A percentile compares a stretch with the other conserved stretches of the same genome.
phyloP scores from a whole-genome alignment of 2,329 filamentous ascomycete species.

The Talaromyces sp. region DNA sequence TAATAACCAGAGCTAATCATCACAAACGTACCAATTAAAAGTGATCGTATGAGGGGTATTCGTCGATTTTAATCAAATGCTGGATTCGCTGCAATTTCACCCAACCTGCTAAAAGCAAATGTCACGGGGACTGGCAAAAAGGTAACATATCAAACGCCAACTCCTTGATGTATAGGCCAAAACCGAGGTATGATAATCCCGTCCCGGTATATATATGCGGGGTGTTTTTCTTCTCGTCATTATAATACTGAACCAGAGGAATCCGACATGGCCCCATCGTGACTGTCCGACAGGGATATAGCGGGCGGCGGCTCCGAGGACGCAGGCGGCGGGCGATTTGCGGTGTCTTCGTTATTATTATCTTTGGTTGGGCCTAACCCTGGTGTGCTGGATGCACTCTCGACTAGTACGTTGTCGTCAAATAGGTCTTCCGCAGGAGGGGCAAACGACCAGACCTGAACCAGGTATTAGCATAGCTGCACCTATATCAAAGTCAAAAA shows the following conservation, averaged over 20 bases:
- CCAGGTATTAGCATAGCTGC: conserved; percentile 11
- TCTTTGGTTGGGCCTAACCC: conserved; percentile 19
- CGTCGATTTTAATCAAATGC: neutral
- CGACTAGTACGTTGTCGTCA: conserved; percentile 21
- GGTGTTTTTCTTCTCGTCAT: neutral
- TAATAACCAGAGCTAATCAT: neutral
- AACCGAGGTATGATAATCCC: neutral
- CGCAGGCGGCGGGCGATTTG: conserved; percentile 14
- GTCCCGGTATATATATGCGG: neutral
- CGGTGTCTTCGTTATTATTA: conserved; percentile 4
- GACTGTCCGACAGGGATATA: conserved; percentile 20
- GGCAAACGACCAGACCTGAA: conserved; percentile 89
- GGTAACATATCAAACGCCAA: neutral
- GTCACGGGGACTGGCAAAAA: neutral
- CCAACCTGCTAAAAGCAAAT: neutral
- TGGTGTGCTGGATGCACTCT: conserved; percentile 29
- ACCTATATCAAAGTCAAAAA: conserved; percentile 1
- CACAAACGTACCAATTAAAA: neutral
- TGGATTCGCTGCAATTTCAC: neutral
- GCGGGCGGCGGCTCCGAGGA: conserved; percentile 27
- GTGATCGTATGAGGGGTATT: neutral
- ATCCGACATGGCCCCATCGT: conserved; percentile 31
- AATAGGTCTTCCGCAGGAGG: conserved; percentile 52
- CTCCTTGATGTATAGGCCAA: neutral
- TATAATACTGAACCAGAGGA: conserved; percentile 14